Evolutionary conservation across 140 eudicot species (phyloP).

Genomic region (Ambrosia hybrid): DNA sequence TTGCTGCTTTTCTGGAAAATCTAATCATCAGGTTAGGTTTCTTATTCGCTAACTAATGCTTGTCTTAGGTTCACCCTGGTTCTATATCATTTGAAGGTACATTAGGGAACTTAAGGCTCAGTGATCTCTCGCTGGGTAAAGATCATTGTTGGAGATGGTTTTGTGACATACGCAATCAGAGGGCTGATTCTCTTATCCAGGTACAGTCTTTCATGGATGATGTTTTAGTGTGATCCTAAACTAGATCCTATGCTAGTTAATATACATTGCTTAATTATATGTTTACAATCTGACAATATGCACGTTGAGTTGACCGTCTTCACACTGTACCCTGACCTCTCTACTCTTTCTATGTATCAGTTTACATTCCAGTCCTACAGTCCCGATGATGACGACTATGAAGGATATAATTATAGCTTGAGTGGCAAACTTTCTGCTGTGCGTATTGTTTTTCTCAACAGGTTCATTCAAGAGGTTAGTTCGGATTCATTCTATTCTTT

Average conservation of each 20-base stretch:
- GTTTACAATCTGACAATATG: neutral
- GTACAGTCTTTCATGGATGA: slow-evolving; percentile 30
- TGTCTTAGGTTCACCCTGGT: slow-evolving; percentile 83
- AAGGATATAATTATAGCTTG: slow-evolving; percentile 91
- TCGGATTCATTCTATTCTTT: neutral
- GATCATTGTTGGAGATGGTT: slow-evolving; percentile 95
- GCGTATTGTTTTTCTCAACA: slow-evolving; percentile 90
- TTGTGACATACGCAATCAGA: slow-evolving; percentile 89
- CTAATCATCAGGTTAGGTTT: neutral
- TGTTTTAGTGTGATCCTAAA: slow-evolving; percentile 3
- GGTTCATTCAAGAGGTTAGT: slow-evolving; percentile 95
- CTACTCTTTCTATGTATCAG: slow-evolving; percentile 39
- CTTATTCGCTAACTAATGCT: slow-evolving; percentile 7
- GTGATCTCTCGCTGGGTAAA: slow-evolving; percentile 75
- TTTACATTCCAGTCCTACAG: slow-evolving; percentile 77
- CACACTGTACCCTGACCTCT: slow-evolving; percentile 11
- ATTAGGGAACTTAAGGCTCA: slow-evolving; percentile 80
- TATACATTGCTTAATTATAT: neutral
- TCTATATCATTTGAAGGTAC: slow-evolving; percentile 82
- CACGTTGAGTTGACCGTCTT: slow-evolving; percentile 3
- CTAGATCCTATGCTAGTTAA: neutral
- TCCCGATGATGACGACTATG: slow-evolving; percentile 88
- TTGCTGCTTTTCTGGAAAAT: neutral
- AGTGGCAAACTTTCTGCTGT: slow-evolving; percentile 89
- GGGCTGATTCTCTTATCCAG: slow-evolving; percentile 94